phyloP scores from a whole-genome alignment of 768 basidiomycete species.

The Rhodotorula kratochvilovae region DNA sequence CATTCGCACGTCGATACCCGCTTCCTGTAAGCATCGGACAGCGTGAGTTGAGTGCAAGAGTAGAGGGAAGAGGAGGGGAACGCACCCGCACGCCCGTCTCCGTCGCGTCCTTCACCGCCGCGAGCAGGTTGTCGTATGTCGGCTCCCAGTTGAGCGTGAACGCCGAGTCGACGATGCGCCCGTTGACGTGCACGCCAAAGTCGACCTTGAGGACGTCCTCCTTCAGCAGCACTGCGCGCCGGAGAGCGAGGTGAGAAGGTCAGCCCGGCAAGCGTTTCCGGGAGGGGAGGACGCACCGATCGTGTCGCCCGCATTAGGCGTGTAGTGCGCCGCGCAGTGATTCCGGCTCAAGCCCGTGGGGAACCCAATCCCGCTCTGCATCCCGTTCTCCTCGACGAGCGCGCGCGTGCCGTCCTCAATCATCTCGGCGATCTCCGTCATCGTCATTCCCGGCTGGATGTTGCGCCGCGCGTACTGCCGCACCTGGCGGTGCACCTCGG shows the following conservation, averaged over 20 bases:
- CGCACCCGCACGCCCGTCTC: slow-evolving; percentile 79
- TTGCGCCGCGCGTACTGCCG: slow-evolving; percentile 71
- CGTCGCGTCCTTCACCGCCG: slow-evolving; percentile 90
- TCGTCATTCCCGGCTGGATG: slow-evolving; percentile 87
- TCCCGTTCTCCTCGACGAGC: slow-evolving; percentile 84
- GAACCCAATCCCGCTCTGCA: slow-evolving; percentile 78
- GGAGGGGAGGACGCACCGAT: slow-evolving; percentile 19
- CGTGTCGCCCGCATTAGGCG: slow-evolving; percentile 71
- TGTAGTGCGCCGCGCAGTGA: slow-evolving; percentile 92
- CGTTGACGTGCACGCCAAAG: slow-evolving; percentile 93
- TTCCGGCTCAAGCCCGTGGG: slow-evolving; percentile 93
- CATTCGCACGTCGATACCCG: slow-evolving; percentile 89
- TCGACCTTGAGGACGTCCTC: slow-evolving; percentile 95
- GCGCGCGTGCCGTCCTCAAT: slow-evolving; percentile 90
- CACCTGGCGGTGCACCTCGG: slow-evolving; percentile 94
- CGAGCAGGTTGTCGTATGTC: slow-evolving; percentile 79
- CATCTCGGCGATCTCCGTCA: slow-evolving; percentile 87
- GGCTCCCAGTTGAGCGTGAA: slow-evolving; percentile 86
- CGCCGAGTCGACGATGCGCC: slow-evolving; percentile 91
- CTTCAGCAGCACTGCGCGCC: slow-evolving; percentile 65
- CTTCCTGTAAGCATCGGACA: slow-evolving; percentile 59
- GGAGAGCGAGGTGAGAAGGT: background rate
- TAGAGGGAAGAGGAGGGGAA: background rate
- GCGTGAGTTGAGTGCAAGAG: background rate
- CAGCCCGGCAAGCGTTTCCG: background rate